These are phyloP conservation scores for Lachnellula arida DNA, from an alignment of 2,329 filamentous ascomycete species.

Conservation along the genomic window DNA sequence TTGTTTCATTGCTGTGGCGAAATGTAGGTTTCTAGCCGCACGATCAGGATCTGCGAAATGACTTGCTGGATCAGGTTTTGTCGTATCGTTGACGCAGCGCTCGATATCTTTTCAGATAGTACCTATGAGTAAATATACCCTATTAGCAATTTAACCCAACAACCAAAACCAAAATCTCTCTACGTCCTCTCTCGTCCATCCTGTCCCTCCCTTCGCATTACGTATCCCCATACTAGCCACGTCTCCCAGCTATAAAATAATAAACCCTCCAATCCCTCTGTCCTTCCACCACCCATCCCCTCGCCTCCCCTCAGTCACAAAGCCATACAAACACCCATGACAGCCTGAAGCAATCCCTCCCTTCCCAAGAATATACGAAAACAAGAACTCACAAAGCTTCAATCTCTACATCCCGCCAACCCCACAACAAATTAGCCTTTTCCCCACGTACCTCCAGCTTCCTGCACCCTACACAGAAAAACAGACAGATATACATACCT, in stretches of 20 bases:
- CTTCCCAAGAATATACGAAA: constrained; percentile 1
- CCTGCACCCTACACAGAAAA: background rate
- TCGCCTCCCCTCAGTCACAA: background rate
- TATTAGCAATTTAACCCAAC: constrained; percentile 14
- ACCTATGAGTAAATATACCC: constrained; percentile 48
- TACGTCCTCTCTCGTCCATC: too few relatives aligned
- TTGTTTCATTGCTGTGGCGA: background rate
- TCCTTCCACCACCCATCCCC: background rate
- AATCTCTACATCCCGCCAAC: constrained; percentile 59
- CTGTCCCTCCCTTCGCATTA: too few relatives aligned
- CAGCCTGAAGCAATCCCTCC: background rate
- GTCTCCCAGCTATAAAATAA: too few relatives aligned
- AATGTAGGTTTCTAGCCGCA: background rate
- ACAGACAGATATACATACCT: constrained; percentile 45
- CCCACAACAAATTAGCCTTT: background rate
- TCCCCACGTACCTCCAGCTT: background rate
- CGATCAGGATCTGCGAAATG: background rate
- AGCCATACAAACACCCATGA: background rate
- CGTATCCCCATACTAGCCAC: too few relatives aligned
- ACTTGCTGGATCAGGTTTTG: constrained; percentile 18
- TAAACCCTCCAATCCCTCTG: too few relatives aligned
- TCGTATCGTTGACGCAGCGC: constrained; percentile 75
- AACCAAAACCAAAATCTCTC: background rate
- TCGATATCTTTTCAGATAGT: constrained; percentile 89
- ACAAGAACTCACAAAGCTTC: constrained; percentile 72